Percentiles rank a stretch among this genome's conserved stretches.
phyloP scores from a whole-genome alignment of 192 early-diverging fungal genomes.

The Coemansia sp. region DNA sequence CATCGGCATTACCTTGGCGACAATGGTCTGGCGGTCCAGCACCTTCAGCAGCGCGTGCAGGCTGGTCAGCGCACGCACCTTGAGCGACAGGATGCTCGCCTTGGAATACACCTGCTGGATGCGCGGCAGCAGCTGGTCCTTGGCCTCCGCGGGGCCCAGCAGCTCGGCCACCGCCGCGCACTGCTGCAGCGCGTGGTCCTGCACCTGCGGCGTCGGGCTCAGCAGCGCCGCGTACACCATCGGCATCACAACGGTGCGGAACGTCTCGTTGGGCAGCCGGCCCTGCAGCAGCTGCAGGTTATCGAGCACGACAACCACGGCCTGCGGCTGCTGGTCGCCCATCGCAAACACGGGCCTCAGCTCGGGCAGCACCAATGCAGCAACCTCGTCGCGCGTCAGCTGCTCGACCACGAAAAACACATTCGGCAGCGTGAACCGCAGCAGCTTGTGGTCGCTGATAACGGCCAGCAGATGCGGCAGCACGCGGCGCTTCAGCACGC shows the following conservation, averaged over 20 bases:
- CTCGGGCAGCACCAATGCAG: conserved; percentile 56
- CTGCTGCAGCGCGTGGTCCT: conserved; percentile 66
- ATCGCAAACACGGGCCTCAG: conserved; percentile 62
- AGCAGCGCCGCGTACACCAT: conserved; percentile 68
- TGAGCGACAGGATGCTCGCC: conserved; percentile 66
- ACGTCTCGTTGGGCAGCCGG: conserved; percentile 59
- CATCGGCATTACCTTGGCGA: conserved; percentile 76
- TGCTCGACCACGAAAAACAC: conserved; percentile 70
- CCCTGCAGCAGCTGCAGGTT: conserved; percentile 64
- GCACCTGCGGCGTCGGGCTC: conserved; percentile 53
- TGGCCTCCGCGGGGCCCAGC: conserved; percentile 63
- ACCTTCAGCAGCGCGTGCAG: conserved; percentile 67
- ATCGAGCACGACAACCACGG: conserved; percentile 64
- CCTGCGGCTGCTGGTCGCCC: conserved; percentile 60
- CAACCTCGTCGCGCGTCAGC: conserved; percentile 62
- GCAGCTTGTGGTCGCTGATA: conserved; percentile 69
- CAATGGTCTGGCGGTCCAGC: conserved; percentile 67
- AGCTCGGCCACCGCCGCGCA: conserved; percentile 57
- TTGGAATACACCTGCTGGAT: conserved; percentile 69
- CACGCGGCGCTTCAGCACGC: conserved; percentile 70
- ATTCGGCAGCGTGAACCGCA: conserved; percentile 73
- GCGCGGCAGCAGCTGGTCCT: conserved; percentile 65
- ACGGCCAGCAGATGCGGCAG: conserved; percentile 68
- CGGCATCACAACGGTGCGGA: conserved; percentile 67
- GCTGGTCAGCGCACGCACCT: conserved; percentile 67